Conservation (phyloP, 2,329 filamentous ascomycete genomes). For the Phoma sp. region DNA sequence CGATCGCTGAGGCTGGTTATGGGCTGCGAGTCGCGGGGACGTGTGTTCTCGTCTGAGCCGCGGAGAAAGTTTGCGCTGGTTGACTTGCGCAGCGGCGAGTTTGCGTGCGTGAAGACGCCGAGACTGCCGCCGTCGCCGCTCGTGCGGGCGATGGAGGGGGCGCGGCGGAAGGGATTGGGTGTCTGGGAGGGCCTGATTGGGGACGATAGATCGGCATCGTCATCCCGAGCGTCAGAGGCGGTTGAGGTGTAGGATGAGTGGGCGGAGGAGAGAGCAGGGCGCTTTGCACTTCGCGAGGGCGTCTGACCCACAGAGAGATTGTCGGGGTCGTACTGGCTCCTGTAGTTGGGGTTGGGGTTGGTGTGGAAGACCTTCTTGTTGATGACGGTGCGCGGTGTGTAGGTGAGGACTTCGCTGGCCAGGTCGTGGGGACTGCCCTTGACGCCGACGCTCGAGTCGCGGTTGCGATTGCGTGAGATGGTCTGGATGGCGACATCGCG, state of each 20-base stretch:
- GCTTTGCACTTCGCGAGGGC: conserved; percentile 25
- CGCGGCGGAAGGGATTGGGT: conserved; percentile 59
- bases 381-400: conserved; percentile 65
- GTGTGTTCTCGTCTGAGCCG: conserved; percentile 27
- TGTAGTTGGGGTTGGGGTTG: conserved; percentile 82
- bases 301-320: conserved; percentile 36
- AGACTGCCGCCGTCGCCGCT: conserved; percentile 74
- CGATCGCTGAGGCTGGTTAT: conserved; percentile 13
- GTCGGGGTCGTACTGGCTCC: conserved; percentile 74
- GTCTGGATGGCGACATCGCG: conserved; percentile 81
- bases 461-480: conserved; percentile 46
- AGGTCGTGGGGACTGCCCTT: conserved; percentile 52
- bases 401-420: conserved; percentile 62
- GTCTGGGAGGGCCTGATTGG: conserved; percentile 54
- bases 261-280: conserved; percentile 31
- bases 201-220: conserved; percentile 49
- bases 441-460: conserved; percentile 47
- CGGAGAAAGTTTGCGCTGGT: conserved; percentile 62
- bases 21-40: background rate
- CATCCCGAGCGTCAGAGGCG: conserved; percentile 43
- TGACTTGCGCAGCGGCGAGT: conserved; percentile 83
- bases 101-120: conserved; percentile 78
- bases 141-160: conserved; percentile 55
- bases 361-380: conserved; percentile 79
- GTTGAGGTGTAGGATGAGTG: conserved; percentile 48